A percentile compares a stretch with the other conserved stretches of the same genome.
These are phyloP conservation scores for Sporothrix sp. DNA, from an alignment of 2,329 filamentous ascomycete genomes.

Conservation along the genomic window DNA sequence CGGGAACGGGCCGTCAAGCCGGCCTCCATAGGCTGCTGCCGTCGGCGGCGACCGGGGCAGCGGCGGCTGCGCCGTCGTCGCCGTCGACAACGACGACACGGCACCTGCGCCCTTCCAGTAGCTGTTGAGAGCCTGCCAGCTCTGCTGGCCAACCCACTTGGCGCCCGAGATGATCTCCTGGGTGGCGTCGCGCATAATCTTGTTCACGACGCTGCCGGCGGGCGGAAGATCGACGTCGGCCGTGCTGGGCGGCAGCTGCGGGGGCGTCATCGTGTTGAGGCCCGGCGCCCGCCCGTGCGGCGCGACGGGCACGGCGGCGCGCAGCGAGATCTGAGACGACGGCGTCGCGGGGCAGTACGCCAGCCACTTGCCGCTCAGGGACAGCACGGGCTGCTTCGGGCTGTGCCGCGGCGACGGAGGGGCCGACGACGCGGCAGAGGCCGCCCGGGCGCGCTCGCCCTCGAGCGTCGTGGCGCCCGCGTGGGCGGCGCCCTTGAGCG, in stretches of 20 bases:
- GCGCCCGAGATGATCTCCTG: slow-evolving; percentile 68
- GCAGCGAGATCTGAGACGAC: slow-evolving; percentile 59
- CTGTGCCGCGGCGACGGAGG: slow-evolving; percentile 31
- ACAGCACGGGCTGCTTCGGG: slow-evolving; percentile 54
- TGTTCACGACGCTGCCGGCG: slow-evolving; percentile 61
- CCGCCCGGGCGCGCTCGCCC: slow-evolving; percentile 11
- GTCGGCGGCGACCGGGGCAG: slow-evolving; percentile 34
- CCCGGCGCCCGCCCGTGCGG: slow-evolving; percentile 46
- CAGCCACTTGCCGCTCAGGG: slow-evolving; percentile 64
- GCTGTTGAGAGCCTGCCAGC: slow-evolving; percentile 66
- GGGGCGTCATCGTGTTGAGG: slow-evolving; percentile 52
- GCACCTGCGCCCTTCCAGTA: slow-evolving; percentile 75
- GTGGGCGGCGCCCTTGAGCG: slow-evolving; percentile 36
- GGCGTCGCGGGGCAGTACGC: slow-evolving; percentile 66
- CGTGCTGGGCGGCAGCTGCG: slow-evolving; percentile 56
- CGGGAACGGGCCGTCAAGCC: slow-evolving; percentile 53
- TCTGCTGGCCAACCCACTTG: slow-evolving; percentile 68
- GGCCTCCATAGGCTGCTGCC: slow-evolving; percentile 22
- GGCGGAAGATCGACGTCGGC: slow-evolving; percentile 64
- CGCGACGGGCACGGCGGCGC: slow-evolving; percentile 53
- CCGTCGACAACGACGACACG: too few species aligned
- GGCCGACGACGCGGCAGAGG: slow-evolving; percentile 27
- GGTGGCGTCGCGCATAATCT: slow-evolving; percentile 67
- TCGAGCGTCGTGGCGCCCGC: slow-evolving; percentile 30
- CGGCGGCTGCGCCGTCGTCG: too few species aligned